Base-by-base conservation (phyloP, 2,329 filamentous ascomycete genomes). In the Sclerotinia trifoliorum region DNA sequence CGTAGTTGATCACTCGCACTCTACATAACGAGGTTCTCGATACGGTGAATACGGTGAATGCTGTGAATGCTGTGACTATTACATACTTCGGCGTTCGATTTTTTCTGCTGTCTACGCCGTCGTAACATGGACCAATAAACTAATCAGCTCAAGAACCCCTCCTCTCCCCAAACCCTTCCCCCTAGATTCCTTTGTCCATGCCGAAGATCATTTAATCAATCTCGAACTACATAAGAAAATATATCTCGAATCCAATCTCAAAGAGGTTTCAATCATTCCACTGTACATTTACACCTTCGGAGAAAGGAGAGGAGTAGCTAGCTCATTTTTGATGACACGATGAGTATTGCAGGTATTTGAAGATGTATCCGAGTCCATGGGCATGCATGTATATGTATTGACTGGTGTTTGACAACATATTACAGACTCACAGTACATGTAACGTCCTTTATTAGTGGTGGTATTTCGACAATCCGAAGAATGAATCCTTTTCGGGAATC, bases 91-190 rank as follows among this genome's bases (percentile, higher is more conserved):
- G 21, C 39, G 5, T 60, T 29, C 56, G 24, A 8, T 17, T 8
- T 15, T 46, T 46, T 19, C 56, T 42, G 39, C 35, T 60, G 42
- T 46, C 56, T 29, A 46, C 39, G 10, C 24, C 39, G 24, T 60
- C 64, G 64, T 66, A 66, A 49, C 21, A 32, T 60, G 26, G 44
- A n/a, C 54, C 64, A 66, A 66, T 60, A 24, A 66, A 35, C 8
- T 32, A 51, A 66, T 19, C 7, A 29, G 24, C 44, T 17, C 24
- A 58, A n/a, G 42, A 66, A 29, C 48, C 48, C 61, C 35, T 35
- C 24, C 24, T 7, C 26, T 29, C 21, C 32, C 32, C 32, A 35
- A 1, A 35, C 32, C 32, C 32, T 35, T 35, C 1, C 32, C 32
- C 32, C 42, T n/a, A 8, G 13, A 32, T 5, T 46, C 13, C 3